Base-by-base conservation (phyloP, 441 rosid genomes). In the Jatropha multifida region DNA sequence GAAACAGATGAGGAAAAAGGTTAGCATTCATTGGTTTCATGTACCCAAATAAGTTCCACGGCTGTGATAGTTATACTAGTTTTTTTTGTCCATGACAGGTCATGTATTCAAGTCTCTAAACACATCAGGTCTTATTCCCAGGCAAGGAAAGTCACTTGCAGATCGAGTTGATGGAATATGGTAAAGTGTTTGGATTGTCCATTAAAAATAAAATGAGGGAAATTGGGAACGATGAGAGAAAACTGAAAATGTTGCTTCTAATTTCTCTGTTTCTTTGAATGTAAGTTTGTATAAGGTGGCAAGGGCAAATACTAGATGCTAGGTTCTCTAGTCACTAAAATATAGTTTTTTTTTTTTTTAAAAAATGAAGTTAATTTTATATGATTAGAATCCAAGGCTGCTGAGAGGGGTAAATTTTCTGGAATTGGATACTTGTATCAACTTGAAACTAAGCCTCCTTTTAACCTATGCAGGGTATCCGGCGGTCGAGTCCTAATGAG, bases 1-100 rank as follows among this genome's bases (percentile, higher is more conserved):
- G 91, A 88, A 81, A 87, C 91, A 23, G 92, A 90, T 42, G 93
- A 89, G 80, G 98, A 90, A 74, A 95, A 95, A 92, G 99, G 99
- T 87, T 67, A 65, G 78, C 77, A 76, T 74, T 73, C 54, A 69
- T 12, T 2, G 26, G 69, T 71, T 71, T 81, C 17, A 5, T 51
- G 52, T 55, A 71, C 58, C 60, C 27, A 73, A 55, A 51, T 32
- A 7, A 17, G 38, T 46, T 67, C 71, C 17, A 17, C 52, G 38
- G 38, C 11, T 68, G 32, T 23, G 44, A 40, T 46, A 48, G 42
- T 65, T 44, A 71, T 73, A 27, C 27, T 64, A 44, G 46, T 44
- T 44, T 6, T 44, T 7, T 23, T 40, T 49, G 40, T 80, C 63
- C 74, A 66, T 81, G 32, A 73, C 92, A 95, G 97, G 98, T 81